A percentile compares a stretch with the other conserved stretches of the same genome.
phyloP scores from a whole-genome alignment of 805 yeast species.

The Wickerhamiella cacticola region DNA sequence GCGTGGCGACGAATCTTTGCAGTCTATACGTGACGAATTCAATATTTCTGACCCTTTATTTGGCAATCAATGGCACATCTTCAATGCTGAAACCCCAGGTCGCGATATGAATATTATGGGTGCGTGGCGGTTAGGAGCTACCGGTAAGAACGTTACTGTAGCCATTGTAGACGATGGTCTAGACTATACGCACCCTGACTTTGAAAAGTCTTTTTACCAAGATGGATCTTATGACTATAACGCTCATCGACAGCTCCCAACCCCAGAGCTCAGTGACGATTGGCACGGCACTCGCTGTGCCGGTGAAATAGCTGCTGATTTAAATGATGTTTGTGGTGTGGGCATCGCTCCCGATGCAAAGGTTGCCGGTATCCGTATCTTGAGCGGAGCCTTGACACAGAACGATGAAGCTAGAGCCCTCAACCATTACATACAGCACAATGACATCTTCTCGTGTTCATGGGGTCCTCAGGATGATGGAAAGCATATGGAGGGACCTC shows the following conservation, averaged over 20 bases:
- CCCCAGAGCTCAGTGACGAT: constrained; percentile 70
- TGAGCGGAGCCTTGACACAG: constrained; percentile 65
- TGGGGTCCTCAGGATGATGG: constrained; percentile 99
- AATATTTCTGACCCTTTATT: constrained; percentile 76
- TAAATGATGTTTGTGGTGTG: constrained; percentile 80
- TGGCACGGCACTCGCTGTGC: constrained; percentile 97
- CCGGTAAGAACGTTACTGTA: constrained; percentile 71
- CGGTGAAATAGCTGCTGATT: constrained; percentile 84
- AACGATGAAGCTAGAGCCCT: constrained; percentile 89
- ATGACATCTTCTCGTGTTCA: constrained; percentile 91
- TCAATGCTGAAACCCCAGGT: constrained; percentile 60
- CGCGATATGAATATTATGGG: constrained; percentile 79
- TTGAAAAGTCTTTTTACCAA: constrained; percentile 43
- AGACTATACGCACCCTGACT: constrained; percentile 67
- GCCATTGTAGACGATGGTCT: constrained; percentile 93
- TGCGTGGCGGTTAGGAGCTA: constrained; percentile 69
- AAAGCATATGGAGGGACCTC: constrained; percentile 72
- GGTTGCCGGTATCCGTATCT: constrained; percentile 81
- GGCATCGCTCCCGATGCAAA: constrained; percentile 87
- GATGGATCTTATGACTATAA: constrained; percentile 94
- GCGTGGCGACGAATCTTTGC: constrained; percentile 7
- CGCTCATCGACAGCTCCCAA: constrained; percentile 59
- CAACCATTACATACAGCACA: constrained; percentile 64
- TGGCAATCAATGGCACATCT: constrained; percentile 79
- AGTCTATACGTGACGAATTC: constrained; percentile 37